Evolutionary conservation across 1,284 basidiomycete genomes (phyloP).

Genomic region (Heterobasidion occidentale): DNA sequence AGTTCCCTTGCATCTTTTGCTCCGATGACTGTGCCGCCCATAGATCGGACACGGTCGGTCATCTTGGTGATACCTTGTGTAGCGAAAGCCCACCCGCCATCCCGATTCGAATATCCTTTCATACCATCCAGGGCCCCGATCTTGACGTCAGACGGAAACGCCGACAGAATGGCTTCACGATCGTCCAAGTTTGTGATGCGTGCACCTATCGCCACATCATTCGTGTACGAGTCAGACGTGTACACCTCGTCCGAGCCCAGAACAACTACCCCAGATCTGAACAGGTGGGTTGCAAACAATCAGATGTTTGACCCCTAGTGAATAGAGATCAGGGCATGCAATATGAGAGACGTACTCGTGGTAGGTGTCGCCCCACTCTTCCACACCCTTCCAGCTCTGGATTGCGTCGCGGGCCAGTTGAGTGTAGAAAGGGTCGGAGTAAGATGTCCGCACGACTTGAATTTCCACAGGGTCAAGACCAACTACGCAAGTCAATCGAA

Average conservation of each 20-base stretch:
- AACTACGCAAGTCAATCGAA: background rate
- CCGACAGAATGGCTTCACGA: constrained; percentile 28
- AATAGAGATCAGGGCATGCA: background rate
- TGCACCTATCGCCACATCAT: constrained; percentile 50
- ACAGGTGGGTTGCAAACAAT: background rate
- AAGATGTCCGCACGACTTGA: constrained; percentile 65
- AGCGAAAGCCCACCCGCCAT: constrained; percentile 85
- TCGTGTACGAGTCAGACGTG: constrained; percentile 40
- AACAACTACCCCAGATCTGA: constrained; percentile 57
- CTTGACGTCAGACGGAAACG: constrained; percentile 35
- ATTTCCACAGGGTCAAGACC: background rate
- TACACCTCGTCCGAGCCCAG: constrained; percentile 35
- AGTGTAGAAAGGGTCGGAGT: constrained; percentile 63
- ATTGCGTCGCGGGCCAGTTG: constrained; percentile 70
- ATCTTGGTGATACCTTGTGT: constrained; percentile 56
- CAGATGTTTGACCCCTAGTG: background rate
- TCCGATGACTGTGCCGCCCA: constrained; percentile 56
- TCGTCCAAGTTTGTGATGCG: constrained; percentile 33
- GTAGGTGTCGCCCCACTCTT: constrained; percentile 69
- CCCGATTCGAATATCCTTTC: constrained; percentile 62
- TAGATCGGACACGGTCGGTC: constrained; percentile 44
- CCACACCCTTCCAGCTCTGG: constrained; percentile 53
- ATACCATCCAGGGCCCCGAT: constrained; percentile 25
- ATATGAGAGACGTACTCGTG: constrained; percentile 55
- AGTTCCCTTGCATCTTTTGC: constrained; percentile 51